Percentiles rank a stretch among this genome's conserved stretches.
Conservation (phyloP, 2,329 filamentous ascomycete species). For the Hysterium pulicare region DNA sequence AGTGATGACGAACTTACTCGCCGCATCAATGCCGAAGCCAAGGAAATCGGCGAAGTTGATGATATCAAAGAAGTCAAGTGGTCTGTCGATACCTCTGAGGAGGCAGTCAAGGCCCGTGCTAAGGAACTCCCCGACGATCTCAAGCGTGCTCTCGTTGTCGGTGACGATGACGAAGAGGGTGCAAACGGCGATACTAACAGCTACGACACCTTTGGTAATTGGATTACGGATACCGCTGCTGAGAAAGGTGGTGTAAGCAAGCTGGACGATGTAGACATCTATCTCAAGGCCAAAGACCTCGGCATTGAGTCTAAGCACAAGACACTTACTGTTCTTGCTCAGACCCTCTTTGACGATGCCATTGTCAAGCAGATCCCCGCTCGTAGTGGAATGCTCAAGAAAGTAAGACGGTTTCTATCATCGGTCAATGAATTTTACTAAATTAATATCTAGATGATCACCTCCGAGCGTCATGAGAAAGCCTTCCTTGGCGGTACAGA, state of each 20-base stretch:
- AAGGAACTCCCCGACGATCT: slow-evolving; percentile 91
- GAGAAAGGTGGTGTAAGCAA: slow-evolving; percentile 70
- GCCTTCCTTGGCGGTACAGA: slow-evolving; percentile 92
- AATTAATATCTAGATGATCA: slow-evolving; percentile 61
- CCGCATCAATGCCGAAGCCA: slow-evolving; percentile 64
- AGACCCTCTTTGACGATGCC: slow-evolving; percentile 89
- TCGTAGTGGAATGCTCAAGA: slow-evolving; percentile 84
- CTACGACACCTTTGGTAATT: slow-evolving; percentile 90
- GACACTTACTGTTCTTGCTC: slow-evolving; percentile 84
- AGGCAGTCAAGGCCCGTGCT: slow-evolving; percentile 90
- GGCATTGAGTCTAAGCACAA: slow-evolving; percentile 94
- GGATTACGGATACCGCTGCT: slow-evolving; percentile 75
- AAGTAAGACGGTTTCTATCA: slow-evolving; percentile 50
- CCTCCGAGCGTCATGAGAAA: slow-evolving; percentile 91
- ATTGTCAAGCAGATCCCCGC: slow-evolving; percentile 82
- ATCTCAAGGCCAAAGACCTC: slow-evolving; percentile 93
- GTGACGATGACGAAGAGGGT: slow-evolving; percentile 72
- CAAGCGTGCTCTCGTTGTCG: slow-evolving; percentile 84
- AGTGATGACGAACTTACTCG: slow-evolving; percentile 92
- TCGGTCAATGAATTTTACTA: background rate
- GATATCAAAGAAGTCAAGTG: slow-evolving; percentile 84
- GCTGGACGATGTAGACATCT: slow-evolving; percentile 85
- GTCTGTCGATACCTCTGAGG: slow-evolving; percentile 95
- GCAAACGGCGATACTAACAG: slow-evolving; percentile 73
- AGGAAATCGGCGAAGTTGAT: slow-evolving; percentile 67